Base-by-base conservation (phyloP, 129 eudicot genomes). In the Tagetes patula region DNA sequence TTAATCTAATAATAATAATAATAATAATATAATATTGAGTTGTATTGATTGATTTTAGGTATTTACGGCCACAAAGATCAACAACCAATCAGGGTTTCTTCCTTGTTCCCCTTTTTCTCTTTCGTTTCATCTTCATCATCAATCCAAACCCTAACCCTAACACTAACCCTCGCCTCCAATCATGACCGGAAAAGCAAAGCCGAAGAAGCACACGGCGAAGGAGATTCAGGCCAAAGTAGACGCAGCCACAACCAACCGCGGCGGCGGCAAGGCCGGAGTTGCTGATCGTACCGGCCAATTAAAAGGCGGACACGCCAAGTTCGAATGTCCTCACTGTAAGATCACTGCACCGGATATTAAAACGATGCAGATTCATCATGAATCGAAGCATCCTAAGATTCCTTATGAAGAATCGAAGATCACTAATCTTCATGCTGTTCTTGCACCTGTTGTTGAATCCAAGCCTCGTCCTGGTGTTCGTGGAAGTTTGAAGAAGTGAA, bases 331-430 rank as follows among this genome's bases (percentile, higher is more conserved):
- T 31, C 95, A 64, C 78, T 91, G 97, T 77, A 92, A 92, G 75
- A 70, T 81, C 53, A 92, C 98, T 2, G 98, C 82, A 0, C 98
- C 98, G 0, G 98, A 92, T 54, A 70, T 89, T 11, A 92, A 92
- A 76, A 75, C 98, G 48, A 92, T 92, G 96, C 95, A 92, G 89
- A 92, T 92, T 77, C 98, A 92, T 64, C 98, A 92, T 67, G 98
- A 92, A 27, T 85, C 98, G 0, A 82, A 79, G 41, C 98, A 92
- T 39, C 98, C 98, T 0, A 92, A 92, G 84, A 47, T 92, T 47
- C 95, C 96, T 3, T 92, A 83, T 43, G 98, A 92, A 41, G 96
- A 92, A 64, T 33, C 91, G 7, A 92, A 89, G 83, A 49, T 89
- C 73, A 82, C 72, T 13, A 92, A 92, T 64, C 95, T 92, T 11